These are phyloP conservation scores for Escovopsis sp. DNA, from an alignment of 2,329 filamentous ascomycete genomes.

Conservation along the genomic window DNA sequence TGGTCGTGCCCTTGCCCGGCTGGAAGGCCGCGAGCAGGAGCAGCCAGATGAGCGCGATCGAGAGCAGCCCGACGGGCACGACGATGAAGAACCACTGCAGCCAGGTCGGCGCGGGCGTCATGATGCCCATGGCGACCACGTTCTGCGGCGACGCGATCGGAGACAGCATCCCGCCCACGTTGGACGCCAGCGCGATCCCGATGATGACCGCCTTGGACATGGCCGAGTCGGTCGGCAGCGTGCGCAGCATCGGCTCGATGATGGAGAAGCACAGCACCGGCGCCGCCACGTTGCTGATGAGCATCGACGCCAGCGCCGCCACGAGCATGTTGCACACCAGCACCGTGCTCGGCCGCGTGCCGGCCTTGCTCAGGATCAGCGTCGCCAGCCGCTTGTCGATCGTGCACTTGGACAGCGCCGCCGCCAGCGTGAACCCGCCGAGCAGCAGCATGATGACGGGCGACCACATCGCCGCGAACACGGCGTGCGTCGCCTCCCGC, in stretches of 20 bases:
- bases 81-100: slow-evolving; percentile 94
- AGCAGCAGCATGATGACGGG: slow-evolving; percentile 97
- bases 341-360: slow-evolving; percentile 76
- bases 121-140: slow-evolving; percentile 89
- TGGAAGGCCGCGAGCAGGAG: slow-evolving; percentile 75
- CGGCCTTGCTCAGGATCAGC: slow-evolving; percentile 89
- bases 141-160: slow-evolving; percentile 97
- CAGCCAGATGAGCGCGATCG: slow-evolving; percentile 76
- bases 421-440: slow-evolving; percentile 89
- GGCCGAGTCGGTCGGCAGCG: slow-evolving; percentile 72
- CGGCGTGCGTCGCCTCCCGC: slow-evolving; percentile 65
- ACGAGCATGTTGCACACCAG: slow-evolving; percentile 98
- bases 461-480: slow-evolving; percentile 97
- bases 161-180: slow-evolving; percentile 90
- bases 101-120: slow-evolving; percentile 85
- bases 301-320: slow-evolving; percentile 94
- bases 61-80: slow-evolving; percentile 81
- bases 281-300: slow-evolving; percentile 95
- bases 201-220: slow-evolving; percentile 94
- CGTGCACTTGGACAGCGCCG: slow-evolving; percentile 88
- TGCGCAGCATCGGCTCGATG: slow-evolving; percentile 92
- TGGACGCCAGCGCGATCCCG: slow-evolving; percentile 86
- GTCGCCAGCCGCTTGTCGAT: slow-evolving; percentile 97
- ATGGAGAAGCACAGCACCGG: slow-evolving; percentile 96
- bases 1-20: slow-evolving; percentile 70